phyloP scores from a whole-genome alignment of 345 rosid species.

The Syzygium oleosum region DNA sequence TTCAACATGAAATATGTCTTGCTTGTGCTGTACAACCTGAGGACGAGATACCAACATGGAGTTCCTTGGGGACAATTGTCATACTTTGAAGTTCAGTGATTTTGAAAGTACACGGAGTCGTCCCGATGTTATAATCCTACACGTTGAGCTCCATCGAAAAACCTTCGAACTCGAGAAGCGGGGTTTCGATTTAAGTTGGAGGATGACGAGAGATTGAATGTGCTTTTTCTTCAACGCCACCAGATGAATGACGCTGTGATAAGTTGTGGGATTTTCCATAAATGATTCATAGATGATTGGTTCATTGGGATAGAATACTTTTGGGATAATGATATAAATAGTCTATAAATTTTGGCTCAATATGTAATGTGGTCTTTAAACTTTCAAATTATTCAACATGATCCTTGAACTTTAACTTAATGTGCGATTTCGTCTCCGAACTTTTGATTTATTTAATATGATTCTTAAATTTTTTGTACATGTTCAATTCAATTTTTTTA shows the following conservation, averaged over 20 bases:
- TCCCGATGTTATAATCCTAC: neutral
- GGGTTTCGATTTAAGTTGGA: neutral
- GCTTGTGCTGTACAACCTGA: neutral
- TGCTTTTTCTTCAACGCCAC: neutral
- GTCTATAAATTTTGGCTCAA: accelerated
- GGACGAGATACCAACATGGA: neutral
- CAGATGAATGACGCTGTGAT: neutral
- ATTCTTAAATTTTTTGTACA: accelerated
- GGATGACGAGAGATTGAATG: neutral
- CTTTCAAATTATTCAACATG: neutral
- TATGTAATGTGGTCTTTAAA: neutral
- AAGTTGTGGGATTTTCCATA: neutral
- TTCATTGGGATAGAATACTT: neutral
- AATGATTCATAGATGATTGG: too few species aligned
- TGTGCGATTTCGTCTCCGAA: accelerated
- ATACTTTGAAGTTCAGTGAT: neutral
- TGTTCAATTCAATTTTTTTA: too few species aligned
- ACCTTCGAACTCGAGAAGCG: neutral
- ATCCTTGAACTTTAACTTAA: accelerated
- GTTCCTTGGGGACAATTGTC: accelerated
- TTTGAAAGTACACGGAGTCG: neutral
- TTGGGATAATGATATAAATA: neutral
- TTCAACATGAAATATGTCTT: neutral
- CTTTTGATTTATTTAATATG: accelerated
- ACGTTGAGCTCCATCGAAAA: accelerated